These are phyloP conservation scores for Boletus rex-veris DNA, from an alignment of 768 basidiomycete genomes.

Conservation along the genomic window DNA sequence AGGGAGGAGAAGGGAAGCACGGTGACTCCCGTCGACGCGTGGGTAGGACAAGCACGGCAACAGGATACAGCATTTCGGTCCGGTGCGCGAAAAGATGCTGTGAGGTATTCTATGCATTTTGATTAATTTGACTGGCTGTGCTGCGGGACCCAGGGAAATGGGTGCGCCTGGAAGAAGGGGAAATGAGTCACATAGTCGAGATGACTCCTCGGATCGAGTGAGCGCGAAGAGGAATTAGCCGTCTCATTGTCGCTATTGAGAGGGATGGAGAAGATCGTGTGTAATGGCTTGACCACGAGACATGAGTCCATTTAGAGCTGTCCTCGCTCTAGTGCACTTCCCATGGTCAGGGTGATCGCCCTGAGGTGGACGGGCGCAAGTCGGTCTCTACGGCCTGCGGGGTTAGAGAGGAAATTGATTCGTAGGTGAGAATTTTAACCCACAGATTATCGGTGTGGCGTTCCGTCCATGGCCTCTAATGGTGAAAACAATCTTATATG, in stretches of 20 bases:
- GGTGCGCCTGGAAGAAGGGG: background rate
- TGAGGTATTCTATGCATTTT: background rate
- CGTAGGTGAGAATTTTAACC: background rate
- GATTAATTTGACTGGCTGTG: background rate
- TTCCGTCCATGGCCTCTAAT: background rate
- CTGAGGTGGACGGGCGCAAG: background rate
- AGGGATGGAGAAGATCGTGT: background rate
- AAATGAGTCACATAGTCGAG: background rate
- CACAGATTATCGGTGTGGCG: background rate
- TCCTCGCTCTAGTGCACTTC: conserved; percentile 2
- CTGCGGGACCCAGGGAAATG: background rate
- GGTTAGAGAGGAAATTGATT: background rate
- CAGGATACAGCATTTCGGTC: conserved; percentile 1
- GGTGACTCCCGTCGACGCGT: conserved; percentile 7
- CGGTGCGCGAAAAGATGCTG: conserved; percentile 1
- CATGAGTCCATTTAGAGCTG: conserved; percentile 2
- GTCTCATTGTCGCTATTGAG: background rate
- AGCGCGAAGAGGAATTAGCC: background rate
- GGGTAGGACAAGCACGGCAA: conserved; percentile 4
- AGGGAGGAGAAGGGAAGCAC: conserved; percentile 10
- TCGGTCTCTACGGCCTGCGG: conserved; percentile 8
- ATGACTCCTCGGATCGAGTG: conserved; percentile 13
- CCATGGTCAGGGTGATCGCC: conserved; percentile 12
- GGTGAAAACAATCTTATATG: background rate
- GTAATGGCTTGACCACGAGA: conserved; percentile 3